phyloP scores from a whole-genome alignment of 78 protist genomes.

The Salpingoeca rosetta region DNA sequence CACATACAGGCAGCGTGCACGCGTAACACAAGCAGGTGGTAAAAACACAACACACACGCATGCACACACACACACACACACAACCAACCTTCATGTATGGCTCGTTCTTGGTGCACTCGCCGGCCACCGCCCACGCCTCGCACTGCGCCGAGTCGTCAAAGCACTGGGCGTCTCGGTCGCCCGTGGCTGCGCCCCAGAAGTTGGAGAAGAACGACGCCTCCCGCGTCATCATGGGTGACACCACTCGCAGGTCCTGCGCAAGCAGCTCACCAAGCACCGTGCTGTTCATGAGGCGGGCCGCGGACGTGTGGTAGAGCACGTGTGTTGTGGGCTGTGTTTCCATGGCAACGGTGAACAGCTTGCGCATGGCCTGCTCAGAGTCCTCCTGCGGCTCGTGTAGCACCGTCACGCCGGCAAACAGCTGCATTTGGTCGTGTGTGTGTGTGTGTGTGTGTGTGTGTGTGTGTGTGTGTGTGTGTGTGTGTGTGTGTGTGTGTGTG shows the following conservation, averaged over 20 bases:
- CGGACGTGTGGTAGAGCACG: too few species aligned
- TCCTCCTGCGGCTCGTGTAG: too few species aligned
- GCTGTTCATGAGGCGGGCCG: too few species aligned
- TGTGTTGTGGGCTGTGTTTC: too few species aligned
- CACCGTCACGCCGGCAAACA: too few species aligned
- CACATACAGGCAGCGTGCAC: neutral
- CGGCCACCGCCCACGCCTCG: slow-evolving; percentile 5
- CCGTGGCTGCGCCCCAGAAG: neutral
- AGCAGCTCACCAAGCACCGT: neutral
- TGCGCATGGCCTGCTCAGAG: too few species aligned
- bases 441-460: too few species aligned
- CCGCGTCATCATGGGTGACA: neutral
- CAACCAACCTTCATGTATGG: neutral
- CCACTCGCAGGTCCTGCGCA: neutral
- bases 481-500: too few species aligned
- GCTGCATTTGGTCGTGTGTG: too few species aligned
- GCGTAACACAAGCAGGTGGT: neutral
- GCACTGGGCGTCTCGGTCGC: neutral
- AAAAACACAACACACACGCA: neutral
- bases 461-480: too few species aligned
- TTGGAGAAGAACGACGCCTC: neutral
- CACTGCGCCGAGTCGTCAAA: neutral
- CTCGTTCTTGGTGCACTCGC: neutral
- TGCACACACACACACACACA: slow-evolving; percentile 1
- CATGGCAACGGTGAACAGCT: too few species aligned